Evolutionary conservation across 225 moss, liverwort and hornwort genomes (phyloP), one percentile per base, ranked within the genome.

Genomic region (Polytrichum formosum): DNA sequence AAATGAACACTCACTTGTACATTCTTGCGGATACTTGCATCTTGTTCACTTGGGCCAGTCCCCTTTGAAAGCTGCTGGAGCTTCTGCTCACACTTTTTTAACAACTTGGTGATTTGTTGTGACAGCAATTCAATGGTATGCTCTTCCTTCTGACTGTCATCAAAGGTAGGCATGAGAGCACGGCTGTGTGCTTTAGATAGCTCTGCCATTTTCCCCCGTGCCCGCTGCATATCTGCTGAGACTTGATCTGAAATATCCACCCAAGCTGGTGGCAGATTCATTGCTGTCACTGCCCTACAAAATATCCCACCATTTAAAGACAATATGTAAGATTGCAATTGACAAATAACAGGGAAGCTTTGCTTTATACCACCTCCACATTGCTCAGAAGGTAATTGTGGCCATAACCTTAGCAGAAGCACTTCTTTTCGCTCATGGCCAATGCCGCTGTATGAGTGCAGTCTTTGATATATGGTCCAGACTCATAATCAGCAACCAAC

Each of bases 201-300:
- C 80, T 97, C 97, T 67, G 91, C 65, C 91, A 97, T 92, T 84
- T 94, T 97, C 53, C 79, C 76, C 65, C 82, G 90, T 18, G 85
- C 89, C 79, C 75, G 86, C 73, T 83, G 89, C 92, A 97, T 97
- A 67, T 97, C 97, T 71, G 92, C 84, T 18, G 94, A 85, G 70
- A 97, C 91, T 77, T 97, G 90, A 70, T 97, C 94, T 71, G 97
- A 97, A 74, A 97, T 91, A 80, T 97, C 97, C 72, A 97, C 97
- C 97, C 97, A 97, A 76, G 88, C 92, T 64, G 97, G 97, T 74
- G 97, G 97, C 61, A 97, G 78, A 87, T 91, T 92, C 81, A 97
- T 86, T 70, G 94, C 84, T 64, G 91, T 86, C 83, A 88, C 94
- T 89, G 88, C 90, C 85, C 96, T 97, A 84, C 92, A 92, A 73